Conservation (phyloP, 495 filamentous ascomycete species). For the Trichoderma orchidacearum region DNA sequence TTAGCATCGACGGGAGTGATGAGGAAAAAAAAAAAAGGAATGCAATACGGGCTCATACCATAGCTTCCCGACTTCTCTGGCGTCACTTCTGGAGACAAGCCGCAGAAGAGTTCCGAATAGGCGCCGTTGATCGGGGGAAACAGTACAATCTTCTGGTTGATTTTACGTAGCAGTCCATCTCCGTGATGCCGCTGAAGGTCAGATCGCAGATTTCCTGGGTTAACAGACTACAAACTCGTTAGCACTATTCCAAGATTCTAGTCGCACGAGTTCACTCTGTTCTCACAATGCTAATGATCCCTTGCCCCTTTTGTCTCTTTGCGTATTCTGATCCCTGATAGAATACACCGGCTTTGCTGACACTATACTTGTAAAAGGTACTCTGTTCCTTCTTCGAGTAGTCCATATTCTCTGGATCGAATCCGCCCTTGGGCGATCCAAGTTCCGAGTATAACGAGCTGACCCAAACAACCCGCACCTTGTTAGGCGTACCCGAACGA, state of each 20-base stretch:
- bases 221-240: conserved; percentile 6
- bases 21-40: neutral
- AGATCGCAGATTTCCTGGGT: conserved; percentile 18
- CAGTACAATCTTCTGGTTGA: conserved; percentile 2
- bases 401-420: conserved; percentile 21
- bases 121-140: conserved; percentile 23
- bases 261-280: neutral
- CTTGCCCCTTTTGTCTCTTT: conserved; percentile 7
- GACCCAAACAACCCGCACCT: conserved; percentile 33
- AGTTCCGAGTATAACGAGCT: conserved; percentile 14
- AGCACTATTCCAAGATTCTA: neutral
- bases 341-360: conserved; percentile 22
- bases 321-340: conserved; percentile 16
- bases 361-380: conserved; percentile 13
- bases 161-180: neutral
- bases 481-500: conserved; percentile 6
- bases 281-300: conserved; percentile 12
- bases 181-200: conserved; percentile 19
- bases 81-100: conserved; percentile 24
- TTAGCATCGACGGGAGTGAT: neutral
- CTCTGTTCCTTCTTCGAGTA: conserved; percentile 12
- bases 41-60: conserved; percentile 4
- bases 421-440: conserved; percentile 17
- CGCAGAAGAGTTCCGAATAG: conserved; percentile 32
- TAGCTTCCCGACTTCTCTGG: conserved; percentile 12